Percentiles rank a stretch among this genome's conserved stretches.
Conservation (phyloP, 2,329 filamentous ascomycete species). For the Diaporthe australafricana region DNA sequence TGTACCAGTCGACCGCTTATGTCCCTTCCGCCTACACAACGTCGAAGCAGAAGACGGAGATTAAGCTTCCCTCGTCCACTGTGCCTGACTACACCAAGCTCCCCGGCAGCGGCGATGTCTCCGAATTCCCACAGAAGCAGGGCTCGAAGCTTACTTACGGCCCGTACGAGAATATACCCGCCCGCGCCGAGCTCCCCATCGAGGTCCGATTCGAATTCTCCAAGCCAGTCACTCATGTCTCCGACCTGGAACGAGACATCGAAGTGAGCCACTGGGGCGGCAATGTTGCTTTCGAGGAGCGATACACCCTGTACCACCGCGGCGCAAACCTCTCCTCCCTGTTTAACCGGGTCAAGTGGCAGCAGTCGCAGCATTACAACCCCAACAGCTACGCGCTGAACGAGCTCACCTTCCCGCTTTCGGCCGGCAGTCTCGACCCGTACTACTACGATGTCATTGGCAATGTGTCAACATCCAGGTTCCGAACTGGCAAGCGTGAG, state of each 20-base stretch:
- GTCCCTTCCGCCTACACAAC: slow-evolving; percentile 86
- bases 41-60: slow-evolving; percentile 94
- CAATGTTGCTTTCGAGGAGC: slow-evolving; percentile 94
- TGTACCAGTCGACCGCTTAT: slow-evolving; percentile 88
- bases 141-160: slow-evolving; percentile 91
- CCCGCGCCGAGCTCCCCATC: slow-evolving; percentile 78
- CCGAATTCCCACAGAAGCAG: slow-evolving; percentile 78
- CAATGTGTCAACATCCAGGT: slow-evolving; percentile 94
- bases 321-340: slow-evolving; percentile 81
- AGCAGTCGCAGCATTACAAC: slow-evolving; percentile 79
- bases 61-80: slow-evolving; percentile 84
- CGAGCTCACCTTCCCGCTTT: slow-evolving; percentile 83
- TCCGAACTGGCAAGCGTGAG: slow-evolving; percentile 81
- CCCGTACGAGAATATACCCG: slow-evolving; percentile 85
- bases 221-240: slow-evolving; percentile 86
- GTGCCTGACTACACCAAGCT: slow-evolving; percentile 89
- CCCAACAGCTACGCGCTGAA: slow-evolving; percentile 83
- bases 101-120: slow-evolving; percentile 70
- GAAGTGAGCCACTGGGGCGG: slow-evolving; percentile 99
- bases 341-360: slow-evolving; percentile 84
- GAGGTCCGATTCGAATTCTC: slow-evolving; percentile 94
- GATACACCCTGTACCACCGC: slow-evolving; percentile 88
- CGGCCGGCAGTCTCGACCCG: slow-evolving; percentile 82
- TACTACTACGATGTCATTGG: slow-evolving; percentile 98
- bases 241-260: slow-evolving; percentile 85